Conservation (phyloP, 352 stramenopile species). For the Phytophthora rubi region DNA sequence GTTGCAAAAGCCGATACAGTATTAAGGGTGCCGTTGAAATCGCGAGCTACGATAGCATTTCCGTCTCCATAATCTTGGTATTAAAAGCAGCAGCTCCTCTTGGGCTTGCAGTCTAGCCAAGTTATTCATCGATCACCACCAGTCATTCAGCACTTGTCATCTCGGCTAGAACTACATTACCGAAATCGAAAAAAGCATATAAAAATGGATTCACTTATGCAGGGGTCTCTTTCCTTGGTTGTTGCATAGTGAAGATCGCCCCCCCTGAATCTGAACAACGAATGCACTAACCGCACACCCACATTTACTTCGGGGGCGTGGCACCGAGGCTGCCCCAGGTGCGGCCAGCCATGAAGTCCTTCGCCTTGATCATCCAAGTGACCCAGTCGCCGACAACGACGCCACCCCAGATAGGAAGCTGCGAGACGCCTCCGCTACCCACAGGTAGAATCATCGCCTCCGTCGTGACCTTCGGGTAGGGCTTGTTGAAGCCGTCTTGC, state of each 20-base stretch:
- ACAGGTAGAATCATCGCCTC: conserved; percentile 49
- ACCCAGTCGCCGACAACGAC: conserved; percentile 46
- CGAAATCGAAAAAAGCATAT: too few species aligned
- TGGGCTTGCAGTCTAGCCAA: too few species aligned
- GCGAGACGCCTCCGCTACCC: conserved; percentile 44
- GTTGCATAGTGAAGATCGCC: background rate
- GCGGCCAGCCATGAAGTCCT: conserved; percentile 45
- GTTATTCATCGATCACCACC: too few species aligned
- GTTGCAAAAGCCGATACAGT: too few species aligned
- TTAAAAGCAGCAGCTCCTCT: too few species aligned
- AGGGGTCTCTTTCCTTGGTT: background rate
- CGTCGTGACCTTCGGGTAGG: conserved; percentile 33
- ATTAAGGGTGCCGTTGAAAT: too few species aligned
- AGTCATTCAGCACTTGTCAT: too few species aligned
- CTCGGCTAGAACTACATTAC: too few species aligned
- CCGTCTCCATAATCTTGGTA: too few species aligned
- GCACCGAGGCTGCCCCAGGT: conserved; percentile 41
- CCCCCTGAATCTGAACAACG: background rate
- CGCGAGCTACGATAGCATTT: too few species aligned
- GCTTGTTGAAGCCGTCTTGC: conserved; percentile 26
- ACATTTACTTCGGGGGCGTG: conserved; percentile 21
- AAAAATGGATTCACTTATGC: background rate
- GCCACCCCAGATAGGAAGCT: conserved; percentile 49
- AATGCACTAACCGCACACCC: background rate
- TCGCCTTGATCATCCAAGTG: conserved; percentile 48